Conservation (phyloP, 768 basidiomycete genomes). For the Rhodotorula toruloides region DNA sequence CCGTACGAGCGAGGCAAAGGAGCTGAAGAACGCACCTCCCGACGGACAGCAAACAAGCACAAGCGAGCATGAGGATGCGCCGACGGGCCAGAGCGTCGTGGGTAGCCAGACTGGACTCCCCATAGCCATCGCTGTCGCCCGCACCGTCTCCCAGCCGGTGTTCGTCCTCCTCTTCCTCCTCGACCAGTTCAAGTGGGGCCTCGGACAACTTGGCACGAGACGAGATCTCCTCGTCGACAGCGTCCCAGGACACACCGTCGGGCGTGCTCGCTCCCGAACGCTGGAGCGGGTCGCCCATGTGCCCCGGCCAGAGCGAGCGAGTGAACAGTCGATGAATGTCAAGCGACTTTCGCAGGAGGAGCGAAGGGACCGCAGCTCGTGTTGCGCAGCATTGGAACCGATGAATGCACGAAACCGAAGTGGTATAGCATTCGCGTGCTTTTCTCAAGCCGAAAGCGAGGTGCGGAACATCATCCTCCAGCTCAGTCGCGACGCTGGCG, state of each 20-base stretch:
- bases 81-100: not conserved
- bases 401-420: no score
- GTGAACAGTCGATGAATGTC: not conserved
- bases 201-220: not conserved
- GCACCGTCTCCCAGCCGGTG: no score
- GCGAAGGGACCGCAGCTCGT: no score
- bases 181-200: not conserved
- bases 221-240: not conserved
- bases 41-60: slow-evolving; percentile 67
- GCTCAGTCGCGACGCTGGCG: slow-evolving; percentile 22
- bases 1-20: no score
- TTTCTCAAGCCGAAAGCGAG: not conserved
- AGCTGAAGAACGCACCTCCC: slow-evolving; percentile 41
- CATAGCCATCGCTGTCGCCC: not conserved
- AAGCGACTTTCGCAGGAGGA: no score
- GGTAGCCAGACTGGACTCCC: not conserved
- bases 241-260: not conserved
- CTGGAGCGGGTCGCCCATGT: not conserved
- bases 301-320: not conserved
- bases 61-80: slow-evolving; percentile 57
- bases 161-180: no score
- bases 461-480: not conserved
- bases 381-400: no score
- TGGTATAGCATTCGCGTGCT: no score
- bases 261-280: not conserved